These are phyloP conservation scores for Tieghemostelium lacteum DNA, from an alignment of 78 protist genomes.

Conservation along the genomic window DNA sequence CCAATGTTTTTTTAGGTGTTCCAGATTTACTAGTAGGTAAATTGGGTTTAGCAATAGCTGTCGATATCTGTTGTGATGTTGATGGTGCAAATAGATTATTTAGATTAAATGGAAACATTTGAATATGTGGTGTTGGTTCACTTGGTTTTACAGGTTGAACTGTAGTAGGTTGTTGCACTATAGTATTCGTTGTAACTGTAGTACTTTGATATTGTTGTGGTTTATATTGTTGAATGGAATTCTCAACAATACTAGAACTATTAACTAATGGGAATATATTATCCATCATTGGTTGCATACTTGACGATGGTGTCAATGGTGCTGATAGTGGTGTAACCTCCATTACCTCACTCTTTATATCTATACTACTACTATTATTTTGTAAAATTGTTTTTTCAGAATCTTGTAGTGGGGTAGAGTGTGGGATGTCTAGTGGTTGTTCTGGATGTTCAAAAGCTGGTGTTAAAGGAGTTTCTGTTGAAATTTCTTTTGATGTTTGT, in stretches of 20 bases:
- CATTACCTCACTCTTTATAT: too few relatives aligned
- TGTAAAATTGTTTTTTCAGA: too few relatives aligned
- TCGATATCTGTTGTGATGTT: too few relatives aligned
- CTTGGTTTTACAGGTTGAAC: neutral
- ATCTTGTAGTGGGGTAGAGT: neutral
- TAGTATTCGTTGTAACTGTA: neutral
- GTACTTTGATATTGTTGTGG: neutral
- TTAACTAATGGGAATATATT: too few relatives aligned
- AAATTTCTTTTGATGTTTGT: too few relatives aligned
- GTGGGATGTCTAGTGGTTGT: neutral
- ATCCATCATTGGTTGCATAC: neutral
- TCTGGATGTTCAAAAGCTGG: too few relatives aligned
- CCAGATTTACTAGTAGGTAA: neutral
- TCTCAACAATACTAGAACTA: too few relatives aligned
- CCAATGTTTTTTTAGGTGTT: slow-evolving; percentile 40
- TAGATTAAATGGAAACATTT: neutral
- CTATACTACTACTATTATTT: neutral
- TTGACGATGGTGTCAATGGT: neutral
- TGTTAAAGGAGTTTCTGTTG: too few relatives aligned
- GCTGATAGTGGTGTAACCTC: neutral
- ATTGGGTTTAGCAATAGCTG: neutral
- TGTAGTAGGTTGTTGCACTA: neutral
- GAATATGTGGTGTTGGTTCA: neutral
- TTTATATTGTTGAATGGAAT: neutral
- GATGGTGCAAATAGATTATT: neutral